Evolutionary conservation across 1,284 basidiomycete species (phyloP).

Genomic region (Pseudozyma sp.): DNA sequence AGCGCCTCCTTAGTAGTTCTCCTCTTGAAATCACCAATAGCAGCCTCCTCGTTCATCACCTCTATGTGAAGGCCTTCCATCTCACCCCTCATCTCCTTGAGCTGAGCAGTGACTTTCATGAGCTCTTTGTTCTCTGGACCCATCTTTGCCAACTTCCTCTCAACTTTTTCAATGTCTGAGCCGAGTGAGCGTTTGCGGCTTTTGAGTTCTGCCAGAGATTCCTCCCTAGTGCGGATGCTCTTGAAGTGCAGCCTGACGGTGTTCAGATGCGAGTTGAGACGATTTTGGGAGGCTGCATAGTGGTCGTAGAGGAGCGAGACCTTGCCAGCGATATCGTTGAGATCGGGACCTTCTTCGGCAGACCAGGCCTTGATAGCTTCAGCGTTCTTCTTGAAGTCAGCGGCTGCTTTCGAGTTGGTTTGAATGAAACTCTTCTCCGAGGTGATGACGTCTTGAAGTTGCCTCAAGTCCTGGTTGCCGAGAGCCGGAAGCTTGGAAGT

Average conservation of each 20-base stretch:
- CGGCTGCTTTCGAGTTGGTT: slow-evolving; percentile 77
- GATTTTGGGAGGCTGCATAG: slow-evolving; percentile 78
- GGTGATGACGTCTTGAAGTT: slow-evolving; percentile 87
- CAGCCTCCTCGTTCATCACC: slow-evolving; percentile 85
- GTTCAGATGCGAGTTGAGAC: slow-evolving; percentile 81
- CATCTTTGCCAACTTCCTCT: slow-evolving; percentile 91
- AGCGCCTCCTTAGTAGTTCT: slow-evolving; percentile 78
- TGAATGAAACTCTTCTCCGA: slow-evolving; percentile 85
- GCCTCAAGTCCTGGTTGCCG: slow-evolving; percentile 83
- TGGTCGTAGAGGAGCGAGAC: slow-evolving; percentile 79
- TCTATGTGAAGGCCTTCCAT: slow-evolving; percentile 82
- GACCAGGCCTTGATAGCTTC: slow-evolving; percentile 84
- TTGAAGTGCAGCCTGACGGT: slow-evolving; percentile 76
- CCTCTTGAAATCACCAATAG: slow-evolving; percentile 86
- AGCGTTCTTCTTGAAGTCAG: slow-evolving; percentile 78
- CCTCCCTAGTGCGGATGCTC: slow-evolving; percentile 83
- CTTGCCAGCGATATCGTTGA: slow-evolving; percentile 81
- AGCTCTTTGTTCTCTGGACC: slow-evolving; percentile 87
- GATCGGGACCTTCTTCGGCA: slow-evolving; percentile 85
- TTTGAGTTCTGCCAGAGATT: slow-evolving; percentile 82
- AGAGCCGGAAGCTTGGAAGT: slow-evolving; percentile 79
- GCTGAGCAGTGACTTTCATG: slow-evolving; percentile 78
- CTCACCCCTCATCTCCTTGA: slow-evolving; percentile 81
- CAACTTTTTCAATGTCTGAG: slow-evolving; percentile 84
- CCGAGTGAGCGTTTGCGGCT: slow-evolving; percentile 77